Percentiles rank a stretch among this genome's conserved stretches.
Conservation (phyloP, 164 flowering plant species). For the Tetracentron sinense region DNA sequence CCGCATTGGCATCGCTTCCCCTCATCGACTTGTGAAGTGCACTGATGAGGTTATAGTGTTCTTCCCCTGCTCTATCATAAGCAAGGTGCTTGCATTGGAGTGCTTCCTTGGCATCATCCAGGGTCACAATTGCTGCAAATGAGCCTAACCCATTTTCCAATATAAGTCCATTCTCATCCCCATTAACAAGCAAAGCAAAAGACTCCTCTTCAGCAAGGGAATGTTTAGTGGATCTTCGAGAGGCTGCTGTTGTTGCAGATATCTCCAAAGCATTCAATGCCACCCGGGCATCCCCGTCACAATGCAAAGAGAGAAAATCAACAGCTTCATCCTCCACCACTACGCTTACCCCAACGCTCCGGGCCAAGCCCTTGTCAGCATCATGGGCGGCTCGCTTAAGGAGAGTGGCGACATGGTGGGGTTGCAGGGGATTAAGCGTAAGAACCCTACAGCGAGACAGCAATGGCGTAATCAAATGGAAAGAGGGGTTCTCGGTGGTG, state of each 20-base stretch:
- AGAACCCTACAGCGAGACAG: slow-evolving; percentile 73
- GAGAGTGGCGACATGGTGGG: slow-evolving; percentile 35
- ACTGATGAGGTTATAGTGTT: slow-evolving; percentile 80
- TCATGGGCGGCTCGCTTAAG: slow-evolving; percentile 47
- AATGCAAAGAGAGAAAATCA: slow-evolving; percentile 46
- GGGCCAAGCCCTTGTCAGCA: slow-evolving; percentile 39
- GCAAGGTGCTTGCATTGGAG: slow-evolving; percentile 73
- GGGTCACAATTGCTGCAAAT: slow-evolving; percentile 17
- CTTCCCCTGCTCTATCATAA: slow-evolving; percentile 74
- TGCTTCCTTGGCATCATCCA: slow-evolving; percentile 73
- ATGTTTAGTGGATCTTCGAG: slow-evolving; percentile 22
- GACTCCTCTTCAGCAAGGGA: neutral
- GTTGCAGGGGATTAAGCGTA: slow-evolving; percentile 48
- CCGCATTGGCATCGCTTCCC: slow-evolving; percentile 75
- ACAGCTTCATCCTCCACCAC: slow-evolving; percentile 40
- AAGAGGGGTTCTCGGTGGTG: slow-evolving; percentile 91
- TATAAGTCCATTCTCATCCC: neutral
- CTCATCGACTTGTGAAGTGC: slow-evolving; percentile 91
- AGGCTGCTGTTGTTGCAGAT: slow-evolving; percentile 54
- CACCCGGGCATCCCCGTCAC: slow-evolving; percentile 90
- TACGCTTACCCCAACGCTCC: slow-evolving; percentile 31
- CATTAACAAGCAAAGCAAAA: slow-evolving; percentile 1
- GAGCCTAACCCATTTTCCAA: slow-evolving; percentile 10
- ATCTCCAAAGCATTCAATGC: slow-evolving; percentile 79
- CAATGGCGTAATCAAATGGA: slow-evolving; percentile 77